Evolutionary conservation across 108 stramenopile genomes (phyloP).

Genomic region (Epithemia pelagica): DNA sequence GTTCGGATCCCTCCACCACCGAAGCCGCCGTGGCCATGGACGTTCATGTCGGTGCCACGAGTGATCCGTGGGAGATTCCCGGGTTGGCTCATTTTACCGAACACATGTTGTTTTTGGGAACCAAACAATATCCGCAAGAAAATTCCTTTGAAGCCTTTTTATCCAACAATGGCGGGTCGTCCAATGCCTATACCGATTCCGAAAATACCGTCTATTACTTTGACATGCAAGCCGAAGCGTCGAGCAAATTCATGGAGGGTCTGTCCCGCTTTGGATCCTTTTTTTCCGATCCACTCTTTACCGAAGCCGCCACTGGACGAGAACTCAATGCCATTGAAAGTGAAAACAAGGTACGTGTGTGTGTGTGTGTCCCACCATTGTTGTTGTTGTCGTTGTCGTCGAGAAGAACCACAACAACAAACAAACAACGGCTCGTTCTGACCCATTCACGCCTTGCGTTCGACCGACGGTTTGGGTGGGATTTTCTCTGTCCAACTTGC

Average conservation of each 20-base stretch:
- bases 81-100: conserved; percentile 89
- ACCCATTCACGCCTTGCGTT: no score
- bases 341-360: conserved; percentile 70
- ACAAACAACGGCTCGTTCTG: no score
- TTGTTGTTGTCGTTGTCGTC: background rate
- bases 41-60: conserved; percentile 85
- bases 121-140: conserved; percentile 19
- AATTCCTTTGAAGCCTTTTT: conserved; percentile 67
- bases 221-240: conserved; percentile 60
- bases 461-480: no score
- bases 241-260: conserved; percentile 63
- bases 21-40: conserved; percentile 82
- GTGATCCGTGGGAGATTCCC: conserved; percentile 78
- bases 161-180: conserved; percentile 64
- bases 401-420: no score
- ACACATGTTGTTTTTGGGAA: conserved; percentile 39
- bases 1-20: conserved; percentile 78
- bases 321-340: conserved; percentile 93
- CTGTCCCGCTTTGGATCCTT: conserved; percentile 85
- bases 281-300: conserved; percentile 87
- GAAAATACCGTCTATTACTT: conserved; percentile 95
- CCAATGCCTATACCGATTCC: conserved; percentile 85
- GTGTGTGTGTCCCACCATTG: no score
- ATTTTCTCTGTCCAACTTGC: background rate
- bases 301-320: conserved; percentile 67